phyloP scores from a whole-genome alignment of 1,139 yeast species.

The Yamadazyma diospyri region DNA sequence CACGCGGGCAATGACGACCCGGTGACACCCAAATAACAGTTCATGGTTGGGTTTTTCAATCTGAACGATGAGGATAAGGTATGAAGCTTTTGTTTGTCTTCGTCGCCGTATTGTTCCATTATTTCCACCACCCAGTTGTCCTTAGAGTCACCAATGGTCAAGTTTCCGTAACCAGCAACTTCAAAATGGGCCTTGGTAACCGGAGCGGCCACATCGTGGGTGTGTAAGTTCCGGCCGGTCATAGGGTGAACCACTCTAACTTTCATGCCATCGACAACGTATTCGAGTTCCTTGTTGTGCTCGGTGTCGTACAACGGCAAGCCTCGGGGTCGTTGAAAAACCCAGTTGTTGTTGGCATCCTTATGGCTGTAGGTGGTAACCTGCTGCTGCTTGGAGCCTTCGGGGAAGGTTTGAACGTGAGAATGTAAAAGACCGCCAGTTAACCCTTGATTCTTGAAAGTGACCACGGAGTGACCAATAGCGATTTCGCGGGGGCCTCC shows the following conservation, averaged over 20 bases:
- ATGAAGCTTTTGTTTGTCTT: constrained; percentile 66
- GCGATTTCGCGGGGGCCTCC: constrained; percentile 90
- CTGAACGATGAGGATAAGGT: constrained; percentile 87
- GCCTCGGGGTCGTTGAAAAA: constrained; percentile 70
- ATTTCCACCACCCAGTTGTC: constrained; percentile 94
- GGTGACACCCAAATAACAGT: constrained; percentile 84
- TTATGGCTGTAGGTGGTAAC: constrained; percentile 92
- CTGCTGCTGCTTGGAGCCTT: constrained; percentile 95
- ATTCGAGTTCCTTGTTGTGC: constrained; percentile 53
- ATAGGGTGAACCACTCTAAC: constrained; percentile 75
- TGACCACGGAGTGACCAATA: constrained; percentile 69
- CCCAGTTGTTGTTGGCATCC: constrained; percentile 90
- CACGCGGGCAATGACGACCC: constrained; percentile 84
- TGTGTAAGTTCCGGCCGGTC: constrained; percentile 89
- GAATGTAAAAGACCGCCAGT: constrained; percentile 94
- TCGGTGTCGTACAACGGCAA: constrained; percentile 50
- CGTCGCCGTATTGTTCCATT: constrained; percentile 70
- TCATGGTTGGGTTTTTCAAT: constrained; percentile 60
- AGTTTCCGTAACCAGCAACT: constrained; percentile 92
- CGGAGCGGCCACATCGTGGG: constrained; percentile 83
- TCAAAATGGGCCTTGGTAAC: constrained; percentile 67
- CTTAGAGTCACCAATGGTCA: constrained; percentile 80
- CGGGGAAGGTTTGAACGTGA: constrained; percentile 90
- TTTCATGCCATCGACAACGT: constrained; percentile 65
- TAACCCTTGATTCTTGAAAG: constrained; percentile 86